Evolutionary conservation across 1,139 yeast genomes (phyloP), one percentile per base, ranked within the genome.

Genomic region (Trichomonascaceae sp.): DNA sequence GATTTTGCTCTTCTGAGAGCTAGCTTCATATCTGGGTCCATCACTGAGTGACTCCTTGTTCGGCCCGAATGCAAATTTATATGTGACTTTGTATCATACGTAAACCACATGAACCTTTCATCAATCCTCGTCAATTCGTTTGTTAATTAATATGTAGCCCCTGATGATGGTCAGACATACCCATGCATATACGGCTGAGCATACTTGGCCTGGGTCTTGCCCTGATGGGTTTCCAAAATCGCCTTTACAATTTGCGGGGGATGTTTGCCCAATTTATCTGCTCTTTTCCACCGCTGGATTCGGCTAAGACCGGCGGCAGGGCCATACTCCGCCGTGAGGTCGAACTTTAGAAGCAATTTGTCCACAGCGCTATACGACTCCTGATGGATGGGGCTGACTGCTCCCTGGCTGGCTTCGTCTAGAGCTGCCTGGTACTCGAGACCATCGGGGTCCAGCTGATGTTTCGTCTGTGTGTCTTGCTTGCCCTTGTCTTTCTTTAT

Each of bases 271-370:
- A 87, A 63, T 37, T 77, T 78, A 51, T 80, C 85, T 2, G 97
- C 96, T 50, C 97, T 67, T 48, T 82, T 77, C 95, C 95, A 87
- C 8, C 98, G 46, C 16, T 54, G 52, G 16, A 62, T 38, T 17
- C 67, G 43, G 4, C 57, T 44, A 27, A 60, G 33, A 2, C 67
- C 67, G 2, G 48, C 50, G 11, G 52, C 46, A 2, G 67, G 67
- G 2, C 67, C 67, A 35, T 49, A 61, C 16, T 45, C 44, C 3
- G 50, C 35, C 3, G 48, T 43, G 37, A 59, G 36, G 33, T 61
- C 67, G 39, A 61, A 61, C 13, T 47, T 47, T 27, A 48, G 48
- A 22, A 61, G 47, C 25, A 61, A 36, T 31, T 48, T 45, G 17
- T 57, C 60, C 5, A 51, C 54, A 1, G 45, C 34, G 22, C 46